Evolutionary conservation across 2,329 filamentous ascomycete genomes (phyloP).

Genomic region (Dothideomycetes sp.): DNA sequence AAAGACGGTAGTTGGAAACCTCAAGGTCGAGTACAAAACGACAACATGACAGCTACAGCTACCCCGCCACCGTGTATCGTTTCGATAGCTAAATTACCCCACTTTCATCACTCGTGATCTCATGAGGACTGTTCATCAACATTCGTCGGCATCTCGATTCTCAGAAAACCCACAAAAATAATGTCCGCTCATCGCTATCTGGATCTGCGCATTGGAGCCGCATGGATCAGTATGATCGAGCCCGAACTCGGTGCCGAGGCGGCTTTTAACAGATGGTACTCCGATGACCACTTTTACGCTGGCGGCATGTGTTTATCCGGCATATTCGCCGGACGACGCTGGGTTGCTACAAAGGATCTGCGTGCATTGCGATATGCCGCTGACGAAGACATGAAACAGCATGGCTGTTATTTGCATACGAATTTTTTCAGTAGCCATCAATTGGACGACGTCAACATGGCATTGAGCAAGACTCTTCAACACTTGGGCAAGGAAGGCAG

Average conservation of each 20-base stretch:
- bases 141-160: too few species aligned
- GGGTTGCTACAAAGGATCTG: not conserved
- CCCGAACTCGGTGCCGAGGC: not conserved
- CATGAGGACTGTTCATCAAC: too few species aligned
- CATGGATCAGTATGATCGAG: not conserved
- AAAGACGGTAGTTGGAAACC: too few species aligned
- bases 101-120: too few species aligned
- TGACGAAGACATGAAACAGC: not conserved
- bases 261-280: not conserved
- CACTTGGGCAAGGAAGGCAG: not conserved
- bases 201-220: not conserved
- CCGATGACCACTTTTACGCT: not conserved
- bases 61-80: too few species aligned
- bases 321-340: not conserved
- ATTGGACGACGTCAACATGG: not conserved
- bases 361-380: not conserved
- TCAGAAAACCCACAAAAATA: too few species aligned
- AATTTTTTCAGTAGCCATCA: not conserved
- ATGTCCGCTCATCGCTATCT: not conserved
- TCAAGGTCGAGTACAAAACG: too few species aligned
- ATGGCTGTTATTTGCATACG: not conserved
- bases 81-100: too few species aligned
- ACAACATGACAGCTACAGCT: too few species aligned
- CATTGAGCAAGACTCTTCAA: not conserved
- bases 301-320: not conserved